Conservation (phyloP, 2,329 filamentous ascomycete species). For the Coccinonectria pachysandricola region DNA sequence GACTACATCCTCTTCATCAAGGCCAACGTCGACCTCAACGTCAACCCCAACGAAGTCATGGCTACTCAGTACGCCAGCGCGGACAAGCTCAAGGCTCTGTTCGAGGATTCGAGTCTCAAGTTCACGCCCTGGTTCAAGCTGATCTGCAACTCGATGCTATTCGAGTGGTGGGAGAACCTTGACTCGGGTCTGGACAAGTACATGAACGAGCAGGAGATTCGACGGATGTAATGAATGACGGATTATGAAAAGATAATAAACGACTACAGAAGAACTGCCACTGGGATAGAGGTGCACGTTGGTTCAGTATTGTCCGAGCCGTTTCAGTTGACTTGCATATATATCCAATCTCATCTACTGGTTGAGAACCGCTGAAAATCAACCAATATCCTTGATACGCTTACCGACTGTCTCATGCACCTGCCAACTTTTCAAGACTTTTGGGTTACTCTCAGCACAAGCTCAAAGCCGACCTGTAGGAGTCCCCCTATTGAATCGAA, state of each 20-base stretch:
- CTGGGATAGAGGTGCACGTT: constrained; percentile 1
- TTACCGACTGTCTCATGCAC: constrained; percentile 1
- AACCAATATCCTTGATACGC: constrained; percentile 11
- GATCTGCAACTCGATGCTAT: constrained; percentile 95
- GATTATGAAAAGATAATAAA: constrained; percentile 4
- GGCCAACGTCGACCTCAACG: constrained; percentile 72
- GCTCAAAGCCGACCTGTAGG: too few species aligned
- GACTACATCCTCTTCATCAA: constrained; percentile 99
- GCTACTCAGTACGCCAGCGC: constrained; percentile 76
- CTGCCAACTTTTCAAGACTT: too few species aligned
- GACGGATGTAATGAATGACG: constrained; percentile 54
- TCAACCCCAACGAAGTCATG: constrained; percentile 81
- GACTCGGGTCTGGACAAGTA: constrained; percentile 76
- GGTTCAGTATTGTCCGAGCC: too few species aligned
- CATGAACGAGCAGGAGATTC: constrained; percentile 74
- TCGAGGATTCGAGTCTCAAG: constrained; percentile 66
- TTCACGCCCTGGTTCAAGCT: constrained; percentile 99
- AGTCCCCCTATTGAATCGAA: too few species aligned
- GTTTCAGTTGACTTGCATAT: constrained; percentile 17
- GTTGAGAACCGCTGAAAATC: constrained; percentile 8
- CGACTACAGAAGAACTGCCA: constrained; percentile 3
- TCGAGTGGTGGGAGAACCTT: constrained; percentile 91
- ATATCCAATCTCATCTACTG: constrained; percentile 16
- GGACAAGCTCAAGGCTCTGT: constrained; percentile 74
- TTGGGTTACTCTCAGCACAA: too few species aligned